Base-by-base conservation (phyloP, 2,329 filamentous ascomycete species). In the Ceratocystis diversiconidia region DNA sequence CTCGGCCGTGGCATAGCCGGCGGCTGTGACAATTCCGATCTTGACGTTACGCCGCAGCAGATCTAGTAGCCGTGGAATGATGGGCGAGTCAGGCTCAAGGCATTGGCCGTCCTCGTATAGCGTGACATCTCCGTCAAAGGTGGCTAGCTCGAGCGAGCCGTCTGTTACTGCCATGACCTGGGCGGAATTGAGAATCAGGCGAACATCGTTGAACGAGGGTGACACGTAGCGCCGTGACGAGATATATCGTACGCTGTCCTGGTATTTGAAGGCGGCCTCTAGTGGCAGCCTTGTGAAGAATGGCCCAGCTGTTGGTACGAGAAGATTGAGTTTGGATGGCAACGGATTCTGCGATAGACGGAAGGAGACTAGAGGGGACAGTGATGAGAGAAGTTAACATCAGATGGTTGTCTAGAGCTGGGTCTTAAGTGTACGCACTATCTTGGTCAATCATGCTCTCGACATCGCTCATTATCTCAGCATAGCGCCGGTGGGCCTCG, bases 61-160 rank as follows among this genome's bases (percentile, higher is more conserved):
- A 68, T 86, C 85, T 19, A 86, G 73, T 46, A 86, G 79, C 32
- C 81, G 78, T 1, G 81, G 77, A 64, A 97, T 91, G 17, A 95
- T 85, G 0, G 90, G 88, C 73, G 89, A 95, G 17, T 83, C 80
- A 0, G 85, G 79, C 65, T 86, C 85, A 7, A 99, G 79, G 69
- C 85, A 89, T 71, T 90, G 82, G 12, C 94, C 94, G 72, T 99
- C 89, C 66, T 91, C 88, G 74, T 99, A 99, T 25, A 99, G 81
- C 0, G 94, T 99, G 62, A 99, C 91, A 75, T 99, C 94, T 75
- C 94, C 94, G 75, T 99, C 94, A 73, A 99, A 99, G 0, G 94
- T 99, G 64, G 95, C 87, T 3, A 99, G 82, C 70, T 94, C 85
- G 7, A 96, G 80, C 3, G 84, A 82, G 25, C 88, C 86, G 28